Percentiles rank a stretch among this genome's conserved stretches.
Conservation (phyloP, 148 eudicot genomes). For the Selenicereus undatus region DNA sequence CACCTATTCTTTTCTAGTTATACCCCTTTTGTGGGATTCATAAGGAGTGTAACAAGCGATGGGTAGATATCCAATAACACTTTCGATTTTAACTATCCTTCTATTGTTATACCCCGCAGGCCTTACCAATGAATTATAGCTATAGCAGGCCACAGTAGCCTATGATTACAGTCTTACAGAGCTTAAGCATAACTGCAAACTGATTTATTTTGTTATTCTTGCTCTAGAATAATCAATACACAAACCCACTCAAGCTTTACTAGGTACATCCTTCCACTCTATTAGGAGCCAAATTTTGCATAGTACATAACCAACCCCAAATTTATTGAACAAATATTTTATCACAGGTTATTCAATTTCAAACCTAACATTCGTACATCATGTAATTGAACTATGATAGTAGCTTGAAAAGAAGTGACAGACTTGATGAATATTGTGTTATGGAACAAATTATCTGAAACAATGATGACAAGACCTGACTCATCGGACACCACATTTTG, state of each 20-base stretch:
- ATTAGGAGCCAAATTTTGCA: neutral
- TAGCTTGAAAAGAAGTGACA: neutral
- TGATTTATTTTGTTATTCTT: too few species aligned
- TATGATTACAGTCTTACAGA: neutral
- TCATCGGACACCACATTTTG: neutral
- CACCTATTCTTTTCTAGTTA: too few species aligned
- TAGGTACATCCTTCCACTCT: neutral
- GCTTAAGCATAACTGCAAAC: neutral
- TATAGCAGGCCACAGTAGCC: neutral
- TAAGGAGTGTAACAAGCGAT: too few species aligned
- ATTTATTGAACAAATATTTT: neutral
- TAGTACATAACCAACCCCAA: neutral
- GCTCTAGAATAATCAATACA: neutral
- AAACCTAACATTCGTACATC: neutral
- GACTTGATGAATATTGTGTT: neutral
- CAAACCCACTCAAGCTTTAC: neutral
- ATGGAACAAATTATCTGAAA: neutral
- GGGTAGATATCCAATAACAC: too few species aligned
- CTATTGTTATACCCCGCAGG: too few species aligned
- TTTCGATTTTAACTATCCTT: too few species aligned
- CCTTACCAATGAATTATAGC: neutral
- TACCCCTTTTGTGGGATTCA: too few species aligned
- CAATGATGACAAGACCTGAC: neutral
- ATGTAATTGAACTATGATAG: neutral
- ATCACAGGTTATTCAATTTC: neutral